Base-by-base conservation (phyloP, 345 rosid genomes). In the Bruguiera gymnorhiza region DNA sequence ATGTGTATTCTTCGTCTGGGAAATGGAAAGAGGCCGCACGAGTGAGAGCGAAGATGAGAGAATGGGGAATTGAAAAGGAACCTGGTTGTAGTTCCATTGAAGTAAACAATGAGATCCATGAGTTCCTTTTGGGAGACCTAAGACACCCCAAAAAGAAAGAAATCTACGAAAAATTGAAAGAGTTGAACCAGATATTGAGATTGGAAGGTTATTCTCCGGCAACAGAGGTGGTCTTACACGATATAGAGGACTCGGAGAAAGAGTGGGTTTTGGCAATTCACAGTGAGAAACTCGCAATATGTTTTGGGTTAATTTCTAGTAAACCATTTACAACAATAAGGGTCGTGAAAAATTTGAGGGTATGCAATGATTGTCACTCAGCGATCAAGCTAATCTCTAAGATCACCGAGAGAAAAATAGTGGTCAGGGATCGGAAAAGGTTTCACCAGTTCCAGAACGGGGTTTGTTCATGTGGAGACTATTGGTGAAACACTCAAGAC, bases 1-100 rank as follows among this genome's bases (percentile, higher is more conserved):
- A 83, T 73, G 66, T 77, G 1, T 87, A 84, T 29, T 85, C 92
- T 70, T 78, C 86, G 60, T 76, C 80, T 16, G 82, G 85, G 57
- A 89, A 78, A 67, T 89, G 91, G 91, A 73, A 83, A 70, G 87
- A 89, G 68, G 85, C 83, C 36, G 84, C 74, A 15, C 68, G 76
- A 65, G 58, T 84, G 50, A 84, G 88, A 67, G 83, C 65, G 72
- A 77, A 71, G 74, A 86, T 89, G 95, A 86, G 70, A 81, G 83
- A 70, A 32, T 63, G 67, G 39, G 86, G 91, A 65, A 83, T 84
- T 19, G 73, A 73, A 34, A 89, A 86, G 76, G 91, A 89, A 72
- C 89, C 89, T 18, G 92, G 90, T 20, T 84, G 88, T 63, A 89
- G 95, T 70, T 87, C 80, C 43, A 78, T 89, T 50, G 87, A 89